Evolutionary conservation across 2,329 filamentous ascomycete genomes (phyloP).

Genomic region (Scedosporium minutisporum): DNA sequence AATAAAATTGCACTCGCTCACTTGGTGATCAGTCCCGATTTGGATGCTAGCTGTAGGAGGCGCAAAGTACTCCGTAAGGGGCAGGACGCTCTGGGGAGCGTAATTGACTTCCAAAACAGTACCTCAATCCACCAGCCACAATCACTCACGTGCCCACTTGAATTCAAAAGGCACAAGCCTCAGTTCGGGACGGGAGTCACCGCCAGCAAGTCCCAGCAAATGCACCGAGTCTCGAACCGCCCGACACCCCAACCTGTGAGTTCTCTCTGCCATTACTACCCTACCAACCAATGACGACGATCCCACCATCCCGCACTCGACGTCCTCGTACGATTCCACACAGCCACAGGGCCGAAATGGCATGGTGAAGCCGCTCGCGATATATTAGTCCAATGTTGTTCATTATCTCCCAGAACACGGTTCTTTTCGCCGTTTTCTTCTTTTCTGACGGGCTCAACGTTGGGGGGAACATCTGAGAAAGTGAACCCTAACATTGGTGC

Average conservation of each 20-base stretch:
- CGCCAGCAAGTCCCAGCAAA: background rate
- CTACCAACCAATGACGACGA: background rate
- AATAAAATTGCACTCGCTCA: no score
- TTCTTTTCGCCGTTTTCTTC: no score
- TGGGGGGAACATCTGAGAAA: no score
- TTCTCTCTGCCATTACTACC: background rate
- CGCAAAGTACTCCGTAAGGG: no score
- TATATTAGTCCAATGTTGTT: background rate
- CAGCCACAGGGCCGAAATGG: conserved; percentile 4
- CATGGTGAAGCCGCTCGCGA: background rate
- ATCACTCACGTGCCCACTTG: no score
- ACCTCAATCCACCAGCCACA: background rate
- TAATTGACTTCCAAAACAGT: no score
- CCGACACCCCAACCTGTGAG: background rate
- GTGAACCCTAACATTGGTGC: no score
- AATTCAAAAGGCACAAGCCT: background rate
- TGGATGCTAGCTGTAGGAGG: no score
- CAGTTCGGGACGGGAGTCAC: background rate
- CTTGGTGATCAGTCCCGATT: no score
- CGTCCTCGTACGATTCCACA: conserved; percentile 4
- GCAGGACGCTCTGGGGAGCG: no score
- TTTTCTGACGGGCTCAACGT: no score
- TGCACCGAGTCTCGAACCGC: background rate
- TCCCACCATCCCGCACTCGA: background rate
- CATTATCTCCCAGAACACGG: background rate